Evolutionary conservation across 805 yeast species (phyloP).

Genomic region (Metschnikowia gelsemii): DNA sequence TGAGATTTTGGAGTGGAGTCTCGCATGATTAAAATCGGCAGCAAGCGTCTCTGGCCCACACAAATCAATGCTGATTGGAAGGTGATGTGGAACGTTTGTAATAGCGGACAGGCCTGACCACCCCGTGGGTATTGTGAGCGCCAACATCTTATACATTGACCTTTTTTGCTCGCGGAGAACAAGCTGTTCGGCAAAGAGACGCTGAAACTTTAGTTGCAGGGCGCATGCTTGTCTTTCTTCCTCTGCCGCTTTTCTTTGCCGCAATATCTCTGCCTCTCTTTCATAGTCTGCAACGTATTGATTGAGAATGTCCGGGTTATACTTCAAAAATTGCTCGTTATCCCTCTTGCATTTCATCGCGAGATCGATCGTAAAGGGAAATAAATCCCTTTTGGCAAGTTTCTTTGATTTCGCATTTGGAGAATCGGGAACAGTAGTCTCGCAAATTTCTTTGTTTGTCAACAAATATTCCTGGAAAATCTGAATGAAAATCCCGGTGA

Average conservation of each 20-base stretch:
- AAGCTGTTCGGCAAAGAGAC: conserved; percentile 5
- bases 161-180: conserved; percentile 3
- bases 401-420: conserved; percentile 36
- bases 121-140: neutral
- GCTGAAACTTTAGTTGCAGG: conserved; percentile 1
- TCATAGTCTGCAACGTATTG: conserved; percentile 14
- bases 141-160: conserved; percentile 8
- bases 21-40: conserved; percentile 2
- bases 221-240: neutral
- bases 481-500: conserved; percentile 57
- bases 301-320: conserved; percentile 33
- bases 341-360: conserved; percentile 29
- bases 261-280: conserved; percentile 8
- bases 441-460: neutral
- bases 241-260: conserved; percentile 6
- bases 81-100: neutral
- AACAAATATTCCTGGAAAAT: conserved; percentile 31
- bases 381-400: conserved; percentile 43
- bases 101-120: neutral
- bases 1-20: neutral
- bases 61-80: conserved; percentile 2
- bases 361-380: conserved; percentile 40
- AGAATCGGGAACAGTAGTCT: conserved; percentile 20
- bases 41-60: conserved; percentile 10
- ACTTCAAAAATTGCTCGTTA: conserved; percentile 32